Evolutionary conservation across 2,329 filamentous ascomycete species (phyloP).

Genomic region (Fusarium irregulare): DNA sequence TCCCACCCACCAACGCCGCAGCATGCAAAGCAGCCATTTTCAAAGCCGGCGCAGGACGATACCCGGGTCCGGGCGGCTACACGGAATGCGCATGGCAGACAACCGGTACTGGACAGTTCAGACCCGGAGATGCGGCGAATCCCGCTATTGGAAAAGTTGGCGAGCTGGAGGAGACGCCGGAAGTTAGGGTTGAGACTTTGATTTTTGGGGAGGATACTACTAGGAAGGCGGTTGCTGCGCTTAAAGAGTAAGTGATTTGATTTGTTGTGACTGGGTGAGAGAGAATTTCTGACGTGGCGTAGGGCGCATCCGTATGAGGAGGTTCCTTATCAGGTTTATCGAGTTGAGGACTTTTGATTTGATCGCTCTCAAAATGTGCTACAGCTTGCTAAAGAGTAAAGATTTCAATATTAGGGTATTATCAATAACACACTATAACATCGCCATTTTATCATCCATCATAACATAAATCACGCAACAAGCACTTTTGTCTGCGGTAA

Average conservation of each 20-base stretch:
- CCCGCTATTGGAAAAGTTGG: constrained; percentile 71
- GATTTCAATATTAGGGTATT: constrained; percentile 19
- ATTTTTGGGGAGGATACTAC: constrained; percentile 69
- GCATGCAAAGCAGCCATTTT: constrained; percentile 67
- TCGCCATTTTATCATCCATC: background rate
- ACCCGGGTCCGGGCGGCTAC: constrained; percentile 63
- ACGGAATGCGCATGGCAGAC: constrained; percentile 65
- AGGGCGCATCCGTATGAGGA: constrained; percentile 47
- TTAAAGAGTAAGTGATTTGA: constrained; percentile 67
- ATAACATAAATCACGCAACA: constrained; percentile 41
- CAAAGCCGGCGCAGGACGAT: constrained; percentile 66
- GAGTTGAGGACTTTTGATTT: constrained; percentile 41
- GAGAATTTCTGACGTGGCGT: too few relatives aligned
- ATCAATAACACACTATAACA: background rate
- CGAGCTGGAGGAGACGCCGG: constrained; percentile 67
- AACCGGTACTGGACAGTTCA: constrained; percentile 72
- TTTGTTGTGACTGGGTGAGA: too few relatives aligned
- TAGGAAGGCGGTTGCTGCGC: constrained; percentile 67
- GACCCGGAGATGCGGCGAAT: constrained; percentile 69
- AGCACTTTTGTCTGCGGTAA: constrained; percentile 41
- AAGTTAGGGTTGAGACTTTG: constrained; percentile 72
- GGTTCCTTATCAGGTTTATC: constrained; percentile 41
- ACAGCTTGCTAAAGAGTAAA: background rate
- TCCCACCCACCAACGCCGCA: constrained; percentile 57
- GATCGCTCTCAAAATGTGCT: background rate